Percentiles rank a stretch among this genome's conserved stretches.
Conservation (phyloP, 2,329 filamentous ascomycete species). For the Ophiostoma angusticollis region DNA sequence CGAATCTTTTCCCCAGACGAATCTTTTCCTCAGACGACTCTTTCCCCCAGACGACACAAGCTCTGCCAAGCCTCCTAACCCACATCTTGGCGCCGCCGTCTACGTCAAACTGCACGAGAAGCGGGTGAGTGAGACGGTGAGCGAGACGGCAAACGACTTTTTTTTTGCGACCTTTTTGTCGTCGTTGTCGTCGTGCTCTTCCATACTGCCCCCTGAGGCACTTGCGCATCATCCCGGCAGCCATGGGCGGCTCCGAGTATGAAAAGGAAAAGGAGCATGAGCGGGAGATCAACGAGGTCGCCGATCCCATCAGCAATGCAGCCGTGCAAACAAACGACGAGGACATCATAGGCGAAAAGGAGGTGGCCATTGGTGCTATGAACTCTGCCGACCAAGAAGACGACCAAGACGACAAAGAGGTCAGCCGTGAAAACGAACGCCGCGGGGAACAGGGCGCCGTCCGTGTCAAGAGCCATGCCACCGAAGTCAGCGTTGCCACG, state of each 20-base stretch:
- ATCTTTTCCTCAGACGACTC: no score
- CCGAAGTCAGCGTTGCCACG: slow-evolving; percentile 35
- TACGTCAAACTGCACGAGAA: no score
- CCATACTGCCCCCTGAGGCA: no score
- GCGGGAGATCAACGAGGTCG: slow-evolving; percentile 10
- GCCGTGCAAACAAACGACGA: slow-evolving; percentile 2
- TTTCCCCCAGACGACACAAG: no score
- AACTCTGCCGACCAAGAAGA: slow-evolving; percentile 30
- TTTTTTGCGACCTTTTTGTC: no score
- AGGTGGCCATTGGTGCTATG: slow-evolving; percentile 11
- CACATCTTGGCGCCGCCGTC: no score
- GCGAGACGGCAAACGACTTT: no score
- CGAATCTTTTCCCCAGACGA: no score
- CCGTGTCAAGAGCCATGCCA: slow-evolving; percentile 39
- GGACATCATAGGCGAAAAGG: slow-evolving; percentile 13
- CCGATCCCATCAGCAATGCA: slow-evolving; percentile 12
- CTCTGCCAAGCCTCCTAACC: no score
- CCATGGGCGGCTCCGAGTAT: slow-evolving; percentile 9
- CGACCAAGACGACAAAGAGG: slow-evolving; percentile 11
- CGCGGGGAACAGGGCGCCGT: slow-evolving; percentile 25
- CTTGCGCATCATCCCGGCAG: not conserved
- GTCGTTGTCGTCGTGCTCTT: no score
- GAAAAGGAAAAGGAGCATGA: slow-evolving; percentile 13
- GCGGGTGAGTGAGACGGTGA: no score
- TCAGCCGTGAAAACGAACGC: not conserved